These are phyloP conservation scores for Termitomyces heimii DNA, from an alignment of 768 basidiomycete genomes.

Conservation along the genomic window DNA sequence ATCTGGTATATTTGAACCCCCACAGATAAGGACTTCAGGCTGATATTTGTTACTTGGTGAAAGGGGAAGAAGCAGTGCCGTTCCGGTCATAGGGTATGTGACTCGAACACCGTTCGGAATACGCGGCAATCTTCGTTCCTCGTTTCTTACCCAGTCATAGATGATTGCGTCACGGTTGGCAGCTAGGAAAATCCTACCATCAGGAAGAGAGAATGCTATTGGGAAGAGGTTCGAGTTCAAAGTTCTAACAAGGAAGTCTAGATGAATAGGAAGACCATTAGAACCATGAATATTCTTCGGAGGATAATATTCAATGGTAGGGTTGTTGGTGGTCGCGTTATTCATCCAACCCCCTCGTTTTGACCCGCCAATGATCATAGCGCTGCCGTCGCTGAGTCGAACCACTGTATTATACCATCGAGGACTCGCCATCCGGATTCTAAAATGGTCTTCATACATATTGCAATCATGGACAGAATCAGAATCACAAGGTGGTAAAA, in stretches of 20 bases:
- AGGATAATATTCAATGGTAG: conserved; percentile 78
- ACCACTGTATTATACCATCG: conserved; percentile 79
- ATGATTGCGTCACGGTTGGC: conserved; percentile 78
- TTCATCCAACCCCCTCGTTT: conserved; percentile 85
- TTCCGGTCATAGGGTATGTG: conserved; percentile 80
- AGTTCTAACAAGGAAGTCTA: conserved; percentile 62
- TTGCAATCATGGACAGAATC: conserved; percentile 43
- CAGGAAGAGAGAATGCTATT: conserved; percentile 65
- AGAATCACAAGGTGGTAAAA: conserved; percentile 62
- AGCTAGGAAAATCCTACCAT: conserved; percentile 67
- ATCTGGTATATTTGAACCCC: conserved; percentile 67
- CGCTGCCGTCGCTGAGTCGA: conserved; percentile 71
- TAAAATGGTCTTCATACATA: conserved; percentile 59
- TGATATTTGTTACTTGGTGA: conserved; percentile 54
- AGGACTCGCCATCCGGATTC: conserved; percentile 67
- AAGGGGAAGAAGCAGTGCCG: conserved; percentile 68
- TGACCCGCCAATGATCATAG: conserved; percentile 78
- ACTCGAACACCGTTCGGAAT: conserved; percentile 77
- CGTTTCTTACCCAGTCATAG: conserved; percentile 66
- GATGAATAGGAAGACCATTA: conserved; percentile 58
- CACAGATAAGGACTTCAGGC: conserved; percentile 71
- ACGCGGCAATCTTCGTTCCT: conserved; percentile 53
- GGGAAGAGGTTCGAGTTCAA: conserved; percentile 83
- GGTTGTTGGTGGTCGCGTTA: conserved; percentile 75
- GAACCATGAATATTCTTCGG: conserved; percentile 67